Evolutionary conservation across 805 yeast genomes (phyloP).

Genomic region (Saccharomycopsis vini): DNA sequence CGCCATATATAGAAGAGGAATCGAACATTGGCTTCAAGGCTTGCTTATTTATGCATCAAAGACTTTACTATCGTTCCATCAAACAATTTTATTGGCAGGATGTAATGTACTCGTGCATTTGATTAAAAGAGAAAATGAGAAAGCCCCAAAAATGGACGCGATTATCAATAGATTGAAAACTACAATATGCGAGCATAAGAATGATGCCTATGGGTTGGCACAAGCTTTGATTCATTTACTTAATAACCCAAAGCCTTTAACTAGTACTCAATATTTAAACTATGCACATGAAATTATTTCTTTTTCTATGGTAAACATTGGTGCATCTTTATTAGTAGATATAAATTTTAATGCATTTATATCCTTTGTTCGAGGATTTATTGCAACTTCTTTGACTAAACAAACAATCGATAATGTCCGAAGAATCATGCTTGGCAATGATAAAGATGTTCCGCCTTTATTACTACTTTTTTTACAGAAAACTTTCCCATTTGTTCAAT

Average conservation of each 20-base stretch:
- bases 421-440: neutral
- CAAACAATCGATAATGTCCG: neutral
- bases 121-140: no score
- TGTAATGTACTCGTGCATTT: no score
- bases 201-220: conserved; percentile 5
- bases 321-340: neutral
- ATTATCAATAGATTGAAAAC: neutral
- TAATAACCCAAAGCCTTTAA: neutral
- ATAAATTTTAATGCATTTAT: neutral
- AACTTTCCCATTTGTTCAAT: conserved; percentile 5
- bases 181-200: neutral
- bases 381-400: conserved; percentile 1
- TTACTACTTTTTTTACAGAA: neutral
- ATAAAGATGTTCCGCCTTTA: neutral
- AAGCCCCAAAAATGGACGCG: neutral
- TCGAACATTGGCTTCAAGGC: conserved; percentile 7
- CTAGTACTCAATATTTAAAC: neutral
- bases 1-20: neutral
- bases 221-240: conserved; percentile 8
- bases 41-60: conserved; percentile 3
- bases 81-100: no score
- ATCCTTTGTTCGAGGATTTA: conserved; percentile 7
- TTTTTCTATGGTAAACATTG: conserved; percentile 5
- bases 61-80: neutral
- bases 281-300: conserved; percentile 8